Evolutionary conservation across 768 basidiomycete genomes (phyloP).

Genomic region (Hydnomerulius pinastri): DNA sequence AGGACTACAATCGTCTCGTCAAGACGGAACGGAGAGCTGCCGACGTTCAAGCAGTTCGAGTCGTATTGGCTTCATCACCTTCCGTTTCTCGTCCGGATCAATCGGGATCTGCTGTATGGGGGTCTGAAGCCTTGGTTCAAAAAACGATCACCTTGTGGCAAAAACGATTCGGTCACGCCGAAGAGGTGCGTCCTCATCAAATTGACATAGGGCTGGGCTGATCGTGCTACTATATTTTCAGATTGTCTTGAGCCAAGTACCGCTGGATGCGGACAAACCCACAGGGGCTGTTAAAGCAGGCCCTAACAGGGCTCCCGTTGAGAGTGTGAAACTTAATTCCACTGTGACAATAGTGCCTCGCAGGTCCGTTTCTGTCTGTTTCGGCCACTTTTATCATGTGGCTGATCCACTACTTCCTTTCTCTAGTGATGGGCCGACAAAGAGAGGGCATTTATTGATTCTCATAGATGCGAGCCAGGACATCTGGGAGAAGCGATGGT

Average conservation of each 20-base stretch:
- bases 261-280: constrained; percentile 51
- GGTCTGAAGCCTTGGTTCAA: constrained; percentile 61
- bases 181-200: constrained; percentile 56
- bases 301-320: constrained; percentile 41
- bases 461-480: constrained; percentile 80
- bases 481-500: constrained; percentile 83
- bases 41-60: constrained; percentile 88
- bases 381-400: background rate
- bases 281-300: constrained; percentile 15
- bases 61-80: constrained; percentile 63
- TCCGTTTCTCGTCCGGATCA: constrained; percentile 45
- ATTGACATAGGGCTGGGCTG: constrained; percentile 4
- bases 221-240: constrained; percentile 38
- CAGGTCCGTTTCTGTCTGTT: constrained; percentile 48
- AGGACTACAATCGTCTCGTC: constrained; percentile 79
- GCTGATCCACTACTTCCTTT: constrained; percentile 3
- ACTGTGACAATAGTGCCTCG: constrained; percentile 72
- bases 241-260: constrained; percentile 80
- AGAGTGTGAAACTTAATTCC: constrained; percentile 68
- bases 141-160: constrained; percentile 82
- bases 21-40: constrained; percentile 74
- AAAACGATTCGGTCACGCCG: constrained; percentile 72
- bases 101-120: constrained; percentile 60
- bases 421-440: constrained; percentile 74
- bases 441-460: constrained; percentile 81